Conservation (phyloP, 2,329 filamentous ascomycete genomes). For the Reticulascus tulasneorum region DNA sequence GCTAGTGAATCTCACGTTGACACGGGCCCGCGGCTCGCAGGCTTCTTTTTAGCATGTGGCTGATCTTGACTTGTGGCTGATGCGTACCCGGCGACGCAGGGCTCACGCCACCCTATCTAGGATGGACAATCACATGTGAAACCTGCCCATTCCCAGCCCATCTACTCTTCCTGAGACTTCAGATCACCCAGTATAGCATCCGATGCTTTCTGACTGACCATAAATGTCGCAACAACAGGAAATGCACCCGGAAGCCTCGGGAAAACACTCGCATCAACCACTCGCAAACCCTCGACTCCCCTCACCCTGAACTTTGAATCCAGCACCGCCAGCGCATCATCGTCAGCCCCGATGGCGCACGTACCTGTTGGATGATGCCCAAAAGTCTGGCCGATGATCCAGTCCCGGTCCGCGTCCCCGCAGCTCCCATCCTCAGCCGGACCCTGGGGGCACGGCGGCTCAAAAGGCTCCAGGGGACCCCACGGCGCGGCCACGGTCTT, state of each 20-base stretch:
- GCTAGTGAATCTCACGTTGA: no score
- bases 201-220: constrained; percentile 55
- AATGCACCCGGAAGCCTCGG: constrained; percentile 37
- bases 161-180: no score
- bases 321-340: constrained; percentile 51
- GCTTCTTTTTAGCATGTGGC: no score
- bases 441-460: constrained; percentile 14
- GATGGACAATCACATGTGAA: no score
- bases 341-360: constrained; percentile 50
- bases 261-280: constrained; percentile 59
- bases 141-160: no score
- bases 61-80: no score
- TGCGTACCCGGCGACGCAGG: no score
- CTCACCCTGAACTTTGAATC: constrained; percentile 54
- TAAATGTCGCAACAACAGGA: constrained; percentile 40
- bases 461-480: constrained; percentile 18
- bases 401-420: constrained; percentile 30
- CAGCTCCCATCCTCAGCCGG: constrained; percentile 15
- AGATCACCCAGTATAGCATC: constrained; percentile 32
- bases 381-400: constrained; percentile 37
- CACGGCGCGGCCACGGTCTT: neutral
- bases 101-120: no score
- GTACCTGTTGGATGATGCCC: constrained; percentile 56
- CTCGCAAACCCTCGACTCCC: constrained; percentile 50
- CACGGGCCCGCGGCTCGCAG: no score